phyloP scores from a whole-genome alignment of 1,284 basidiomycete genomes.

The Tilletia caries region DNA sequence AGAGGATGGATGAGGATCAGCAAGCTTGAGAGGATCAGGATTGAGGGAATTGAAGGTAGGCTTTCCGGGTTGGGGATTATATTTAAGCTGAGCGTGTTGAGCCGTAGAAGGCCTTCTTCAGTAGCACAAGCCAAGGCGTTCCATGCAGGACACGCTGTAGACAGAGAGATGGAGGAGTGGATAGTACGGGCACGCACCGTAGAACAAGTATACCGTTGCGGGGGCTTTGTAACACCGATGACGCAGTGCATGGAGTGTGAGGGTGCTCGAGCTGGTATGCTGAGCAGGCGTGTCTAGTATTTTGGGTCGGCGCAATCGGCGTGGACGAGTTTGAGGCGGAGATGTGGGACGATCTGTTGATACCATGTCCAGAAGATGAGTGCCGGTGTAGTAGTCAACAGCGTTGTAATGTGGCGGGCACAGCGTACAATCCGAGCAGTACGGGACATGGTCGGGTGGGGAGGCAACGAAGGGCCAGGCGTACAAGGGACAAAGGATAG shows the following conservation, averaged over 20 bases:
- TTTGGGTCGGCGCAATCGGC: background rate
- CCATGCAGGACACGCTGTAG: background rate
- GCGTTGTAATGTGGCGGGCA: background rate
- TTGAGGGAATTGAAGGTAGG: background rate
- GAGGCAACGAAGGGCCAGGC: background rate
- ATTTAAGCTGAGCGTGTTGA: background rate
- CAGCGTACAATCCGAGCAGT: background rate
- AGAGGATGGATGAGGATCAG: background rate
- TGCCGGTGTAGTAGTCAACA: background rate
- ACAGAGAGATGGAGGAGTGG: background rate
- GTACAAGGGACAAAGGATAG: background rate
- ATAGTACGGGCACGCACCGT: background rate
- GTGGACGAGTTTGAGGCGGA: slow-evolving; percentile 3
- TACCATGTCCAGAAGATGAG: background rate
- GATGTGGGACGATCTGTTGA: background rate
- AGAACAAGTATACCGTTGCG: background rate
- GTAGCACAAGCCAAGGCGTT: background rate
- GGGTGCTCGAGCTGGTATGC: background rate
- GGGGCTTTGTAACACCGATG: background rate
- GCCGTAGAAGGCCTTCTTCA: background rate
- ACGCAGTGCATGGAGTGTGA: background rate
- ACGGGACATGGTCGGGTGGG: background rate
- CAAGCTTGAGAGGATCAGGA: background rate
- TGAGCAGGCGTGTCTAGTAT: background rate
- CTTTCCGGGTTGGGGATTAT: background rate